These are phyloP conservation scores for Boletus rubescentipes DNA, from an alignment of 768 basidiomycete genomes.

Conservation along the genomic window DNA sequence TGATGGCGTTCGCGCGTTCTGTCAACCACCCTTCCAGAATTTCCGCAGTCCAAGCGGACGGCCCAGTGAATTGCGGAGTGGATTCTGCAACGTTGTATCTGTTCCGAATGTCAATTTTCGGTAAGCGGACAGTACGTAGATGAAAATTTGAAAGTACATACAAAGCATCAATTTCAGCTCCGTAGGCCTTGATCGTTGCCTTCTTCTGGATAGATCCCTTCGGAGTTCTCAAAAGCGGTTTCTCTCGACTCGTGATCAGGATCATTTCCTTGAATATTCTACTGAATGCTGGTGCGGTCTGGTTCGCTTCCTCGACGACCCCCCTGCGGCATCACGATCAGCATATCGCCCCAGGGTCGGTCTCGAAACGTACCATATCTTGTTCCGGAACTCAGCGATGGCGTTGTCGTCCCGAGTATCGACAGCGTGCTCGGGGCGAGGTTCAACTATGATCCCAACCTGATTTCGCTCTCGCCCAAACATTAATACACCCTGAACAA, in stretches of 20 bases:
- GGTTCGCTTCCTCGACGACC: background rate
- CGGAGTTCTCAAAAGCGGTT: conserved; percentile 33
- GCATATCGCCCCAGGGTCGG: too few relatives aligned
- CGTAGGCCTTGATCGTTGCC: conserved; percentile 16
- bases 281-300: background rate
- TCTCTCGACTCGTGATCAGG: background rate
- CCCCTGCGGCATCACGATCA: background rate
- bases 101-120: background rate
- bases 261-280: background rate
- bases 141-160: conserved; percentile 9
- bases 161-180: conserved; percentile 21
- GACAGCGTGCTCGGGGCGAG: conserved; percentile 1
- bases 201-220: conserved; percentile 26
- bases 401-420: conserved; percentile 11
- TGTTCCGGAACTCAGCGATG: conserved; percentile 12
- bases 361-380: conserved; percentile 23
- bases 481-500: conserved; percentile 25
- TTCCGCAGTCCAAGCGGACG: conserved; percentile 1
- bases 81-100: conserved; percentile 10
- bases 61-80: background rate
- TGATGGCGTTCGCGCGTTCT: conserved; percentile 1
- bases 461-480: conserved; percentile 33
- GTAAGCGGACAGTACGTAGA: background rate
- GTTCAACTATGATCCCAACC: conserved; percentile 25
- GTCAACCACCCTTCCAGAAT: conserved; percentile 5